Percentiles rank a stretch among this genome's conserved stretches.
Conservation (phyloP, 1,139 yeast genomes). For the Zygosaccharomyces sapae region DNA sequence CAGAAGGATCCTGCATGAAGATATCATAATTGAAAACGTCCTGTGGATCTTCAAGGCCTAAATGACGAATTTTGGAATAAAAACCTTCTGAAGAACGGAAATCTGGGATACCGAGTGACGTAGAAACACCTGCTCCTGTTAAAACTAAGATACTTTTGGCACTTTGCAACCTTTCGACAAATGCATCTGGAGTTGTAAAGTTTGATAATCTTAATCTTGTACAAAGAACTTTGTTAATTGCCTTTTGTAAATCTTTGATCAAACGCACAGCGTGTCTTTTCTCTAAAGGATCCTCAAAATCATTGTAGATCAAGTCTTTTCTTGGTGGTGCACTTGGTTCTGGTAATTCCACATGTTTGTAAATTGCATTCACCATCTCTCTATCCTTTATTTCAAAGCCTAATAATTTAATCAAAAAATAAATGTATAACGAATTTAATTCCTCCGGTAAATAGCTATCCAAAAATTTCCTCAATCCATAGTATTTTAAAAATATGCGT, state of each 20-base stretch:
- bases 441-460: slow-evolving; percentile 57
- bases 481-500: slow-evolving; percentile 53
- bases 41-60: slow-evolving; percentile 87
- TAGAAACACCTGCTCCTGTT: slow-evolving; percentile 96
- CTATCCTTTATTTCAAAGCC: slow-evolving; percentile 51
- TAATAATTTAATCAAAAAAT: slow-evolving; percentile 45
- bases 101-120: slow-evolving; percentile 90
- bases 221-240: slow-evolving; percentile 55
- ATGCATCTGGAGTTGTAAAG: slow-evolving; percentile 59
- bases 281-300: slow-evolving; percentile 38
- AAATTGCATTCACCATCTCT: slow-evolving; percentile 40
- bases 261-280: slow-evolving; percentile 47
- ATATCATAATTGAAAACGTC: slow-evolving; percentile 81
- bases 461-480: slow-evolving; percentile 58
- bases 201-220: slow-evolving; percentile 51
- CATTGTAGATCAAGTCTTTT: slow-evolving; percentile 21
- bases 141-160: slow-evolving; percentile 69
- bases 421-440: slow-evolving; percentile 52
- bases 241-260: slow-evolving; percentile 51
- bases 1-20: slow-evolving; percentile 72
- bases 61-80: slow-evolving; percentile 62
- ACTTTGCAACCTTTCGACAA: slow-evolving; percentile 48
- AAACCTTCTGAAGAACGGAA: slow-evolving; percentile 88
- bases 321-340: slow-evolving; percentile 14
- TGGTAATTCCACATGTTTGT: slow-evolving; percentile 31